Evolutionary conservation across 495 filamentous ascomycete species (phyloP).

Genomic region (Podospora sp.): DNA sequence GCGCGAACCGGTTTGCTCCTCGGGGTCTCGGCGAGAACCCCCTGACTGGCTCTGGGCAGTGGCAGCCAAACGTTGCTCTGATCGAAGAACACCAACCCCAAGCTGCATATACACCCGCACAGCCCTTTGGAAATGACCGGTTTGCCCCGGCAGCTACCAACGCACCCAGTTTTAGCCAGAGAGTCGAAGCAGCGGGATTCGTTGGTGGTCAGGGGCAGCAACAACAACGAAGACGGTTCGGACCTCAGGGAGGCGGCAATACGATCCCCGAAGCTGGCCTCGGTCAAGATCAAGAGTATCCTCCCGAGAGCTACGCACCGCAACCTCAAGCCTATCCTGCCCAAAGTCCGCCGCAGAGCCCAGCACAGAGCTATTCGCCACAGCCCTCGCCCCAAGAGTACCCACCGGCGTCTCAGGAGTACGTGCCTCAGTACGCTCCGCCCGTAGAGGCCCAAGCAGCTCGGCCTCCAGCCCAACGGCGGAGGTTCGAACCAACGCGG

Average conservation of each 20-base stretch:
- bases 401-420: neutral
- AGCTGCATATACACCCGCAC: too few species aligned
- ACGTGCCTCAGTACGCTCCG: neutral
- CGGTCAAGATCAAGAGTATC: too few species aligned
- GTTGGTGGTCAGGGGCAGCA: neutral
- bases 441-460: neutral
- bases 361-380: too few species aligned
- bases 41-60: too few species aligned
- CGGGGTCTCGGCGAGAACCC: too few species aligned
- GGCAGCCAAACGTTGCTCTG: too few species aligned
- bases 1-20: neutral
- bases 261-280: too few species aligned
- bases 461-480: neutral
- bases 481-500: too few species aligned
- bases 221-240: neutral
- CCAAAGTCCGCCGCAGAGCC: too few species aligned
- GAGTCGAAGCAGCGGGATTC: neutral
- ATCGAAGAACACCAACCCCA: neutral
- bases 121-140: neutral
- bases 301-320: too few species aligned
- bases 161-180: neutral
- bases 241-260: too few species aligned
- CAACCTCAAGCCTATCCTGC: too few species aligned
- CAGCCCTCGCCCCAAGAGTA: neutral
- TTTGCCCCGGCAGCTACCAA: neutral